Base-by-base conservation (phyloP, 2,329 filamentous ascomycete species). In the Cladobotryum mycophilum region DNA sequence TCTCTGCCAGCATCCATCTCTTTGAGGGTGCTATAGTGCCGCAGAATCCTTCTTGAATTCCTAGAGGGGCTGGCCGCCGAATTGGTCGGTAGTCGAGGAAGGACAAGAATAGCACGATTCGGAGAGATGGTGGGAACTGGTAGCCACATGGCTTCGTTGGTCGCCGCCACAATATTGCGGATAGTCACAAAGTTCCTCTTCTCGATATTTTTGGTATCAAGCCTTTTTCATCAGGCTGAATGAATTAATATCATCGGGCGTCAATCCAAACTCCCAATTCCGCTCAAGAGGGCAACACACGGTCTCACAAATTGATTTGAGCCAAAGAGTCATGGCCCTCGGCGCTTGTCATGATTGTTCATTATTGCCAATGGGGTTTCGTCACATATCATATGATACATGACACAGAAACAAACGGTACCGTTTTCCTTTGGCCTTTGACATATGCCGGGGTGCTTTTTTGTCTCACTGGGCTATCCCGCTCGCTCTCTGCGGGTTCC, bases 1-100 rank as follows among this genome's bases (percentile, higher is more conserved):
- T 33, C 15, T 18, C 50, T 57, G 58, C 55, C 58, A 55, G 56
- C 58, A 58, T 56, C 53, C 20, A 20, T 55, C 52, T 56, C 49
- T 56, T 41, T 45, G 14, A 34, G 8, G 22, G 9, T 30, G 22
- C 20, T 50, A 25, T 43, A 43, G 45, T 45, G 22, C 46, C 46
- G 50, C 50, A 45, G 25, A 41, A 40, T 33, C 47, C 40, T 33
- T 40, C 35, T 6, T 18, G 30, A 34, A 34, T 42, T 40, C 17
- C 20, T 22, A 43, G 38, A 14, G 45, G 40, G 34, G 22, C 22
- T 14, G 36, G 49, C 40, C 41, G 47, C 35, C 14, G 38, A 15
- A 41, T 33, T 34, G 40, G 38, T 34, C 48, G 33, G 15, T 7
- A 8, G 25, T 30, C 6, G 6, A 20, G 40, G 49, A 11, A 20